phyloP scores from a whole-genome alignment of 768 basidiomycete genomes.

The Clavaria fumosa region DNA sequence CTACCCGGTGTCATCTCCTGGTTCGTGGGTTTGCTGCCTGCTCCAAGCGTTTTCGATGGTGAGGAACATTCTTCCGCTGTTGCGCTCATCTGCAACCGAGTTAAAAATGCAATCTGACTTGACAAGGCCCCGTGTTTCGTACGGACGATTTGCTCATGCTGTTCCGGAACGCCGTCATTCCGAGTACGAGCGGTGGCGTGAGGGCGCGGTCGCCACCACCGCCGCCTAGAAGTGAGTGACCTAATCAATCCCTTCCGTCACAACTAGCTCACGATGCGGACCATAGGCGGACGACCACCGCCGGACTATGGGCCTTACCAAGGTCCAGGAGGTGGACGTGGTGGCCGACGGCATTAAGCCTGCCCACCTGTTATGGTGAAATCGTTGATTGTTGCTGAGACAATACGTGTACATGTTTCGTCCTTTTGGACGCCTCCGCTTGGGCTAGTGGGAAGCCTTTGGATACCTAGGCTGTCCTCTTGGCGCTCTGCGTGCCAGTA shows the following conservation, averaged over 20 bases:
- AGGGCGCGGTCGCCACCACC: constrained; percentile 45
- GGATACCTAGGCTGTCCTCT: too few relatives aligned
- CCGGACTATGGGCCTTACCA: constrained; percentile 81
- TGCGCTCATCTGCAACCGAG: neutral
- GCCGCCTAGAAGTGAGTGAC: constrained; percentile 37
- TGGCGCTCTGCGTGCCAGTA: too few relatives aligned
- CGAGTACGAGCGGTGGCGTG: constrained; percentile 29
- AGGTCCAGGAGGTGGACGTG: constrained; percentile 36
- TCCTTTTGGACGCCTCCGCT: too few relatives aligned
- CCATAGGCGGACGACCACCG: constrained; percentile 52
- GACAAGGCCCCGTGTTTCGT: constrained; percentile 72
- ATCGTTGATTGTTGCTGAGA: too few relatives aligned
- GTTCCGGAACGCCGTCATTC: constrained; percentile 69
- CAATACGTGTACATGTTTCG: too few relatives aligned
- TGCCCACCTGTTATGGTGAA: too few relatives aligned
- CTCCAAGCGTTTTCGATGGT: constrained; percentile 73
- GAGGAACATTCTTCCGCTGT: constrained; percentile 20
- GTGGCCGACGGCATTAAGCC: constrained; percentile 12
- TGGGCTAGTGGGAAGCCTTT: too few relatives aligned
- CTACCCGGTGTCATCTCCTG: constrained; percentile 53
- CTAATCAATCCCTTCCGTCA: constrained; percentile 10
- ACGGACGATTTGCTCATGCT: constrained; percentile 83
- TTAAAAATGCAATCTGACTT: neutral
- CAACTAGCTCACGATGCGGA: constrained; percentile 3
- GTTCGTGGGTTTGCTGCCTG: constrained; percentile 74